Conservation (phyloP, 371 early-diverging fungal species). For the Neoconidiobolus thromboides region DNA sequence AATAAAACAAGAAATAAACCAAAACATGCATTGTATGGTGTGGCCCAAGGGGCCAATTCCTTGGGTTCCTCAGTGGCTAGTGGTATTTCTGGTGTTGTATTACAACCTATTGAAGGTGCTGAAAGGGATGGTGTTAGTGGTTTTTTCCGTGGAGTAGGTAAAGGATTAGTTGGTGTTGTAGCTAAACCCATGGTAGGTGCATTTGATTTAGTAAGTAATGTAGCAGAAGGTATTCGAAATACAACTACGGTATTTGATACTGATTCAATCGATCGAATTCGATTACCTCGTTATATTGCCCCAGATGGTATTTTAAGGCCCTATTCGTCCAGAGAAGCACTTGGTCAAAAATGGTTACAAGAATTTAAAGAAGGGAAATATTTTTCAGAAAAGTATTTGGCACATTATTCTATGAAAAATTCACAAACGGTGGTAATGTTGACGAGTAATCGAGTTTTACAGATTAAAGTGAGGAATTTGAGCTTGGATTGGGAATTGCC, state of each 20-base stretch:
- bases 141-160: conserved; percentile 91
- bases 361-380: conserved; percentile 62
- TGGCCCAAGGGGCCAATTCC: conserved; percentile 75
- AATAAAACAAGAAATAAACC: conserved; percentile 72
- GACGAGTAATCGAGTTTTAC: not conserved
- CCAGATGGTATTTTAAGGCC: conserved; percentile 58
- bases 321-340: conserved; percentile 63
- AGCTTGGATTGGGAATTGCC: conserved; percentile 6
- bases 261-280: conserved; percentile 36
- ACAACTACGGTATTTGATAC: conserved; percentile 82
- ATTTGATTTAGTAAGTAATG: conserved; percentile 78
- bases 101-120: conserved; percentile 86
- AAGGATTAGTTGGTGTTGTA: conserved; percentile 85
- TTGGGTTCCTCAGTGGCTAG: conserved; percentile 67
- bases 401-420: conserved; percentile 26
- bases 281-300: conserved; percentile 75
- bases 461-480: not conserved
- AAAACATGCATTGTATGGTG: conserved; percentile 77
- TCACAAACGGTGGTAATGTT: conserved; percentile 2
- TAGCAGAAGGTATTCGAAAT: conserved; percentile 80
- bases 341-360: conserved; percentile 81
- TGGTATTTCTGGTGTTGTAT: conserved; percentile 79
- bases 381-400: conserved; percentile 68
- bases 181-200: conserved; percentile 89
- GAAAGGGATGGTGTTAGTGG: conserved; percentile 80